These are phyloP conservation scores for Aspergillus terreus DNA, from an alignment of 2,329 filamentous ascomycete genomes.

Conservation along the genomic window DNA sequence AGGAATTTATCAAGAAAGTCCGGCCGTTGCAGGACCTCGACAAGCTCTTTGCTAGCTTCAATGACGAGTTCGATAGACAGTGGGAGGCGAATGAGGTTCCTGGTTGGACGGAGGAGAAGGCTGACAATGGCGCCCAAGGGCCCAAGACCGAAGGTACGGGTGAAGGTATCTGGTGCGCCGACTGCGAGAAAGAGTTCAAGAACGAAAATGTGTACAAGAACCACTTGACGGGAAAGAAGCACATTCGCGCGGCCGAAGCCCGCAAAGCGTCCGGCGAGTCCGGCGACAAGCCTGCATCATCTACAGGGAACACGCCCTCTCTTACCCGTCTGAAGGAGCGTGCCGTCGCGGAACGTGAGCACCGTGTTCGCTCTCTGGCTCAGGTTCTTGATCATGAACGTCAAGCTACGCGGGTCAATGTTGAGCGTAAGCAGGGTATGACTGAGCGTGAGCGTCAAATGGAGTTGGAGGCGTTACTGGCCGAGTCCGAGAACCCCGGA, in stretches of 20 bases:
- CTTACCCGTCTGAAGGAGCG: conserved; percentile 70
- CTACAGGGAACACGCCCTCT: conserved; percentile 16
- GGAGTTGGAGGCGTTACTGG: conserved; percentile 83
- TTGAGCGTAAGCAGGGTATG: conserved; percentile 96
- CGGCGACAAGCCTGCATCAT: conserved; percentile 25
- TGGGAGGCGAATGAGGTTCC: conserved; percentile 78
- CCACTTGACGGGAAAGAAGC: conserved; percentile 87
- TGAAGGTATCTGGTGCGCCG: conserved; percentile 80
- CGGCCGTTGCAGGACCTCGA: conserved; percentile 82
- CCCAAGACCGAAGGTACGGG: conserved; percentile 53
- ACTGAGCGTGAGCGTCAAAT: conserved; percentile 93
- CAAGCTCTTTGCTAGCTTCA: conserved; percentile 70
- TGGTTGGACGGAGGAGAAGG: conserved; percentile 67
- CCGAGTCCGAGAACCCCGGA: conserved; percentile 47
- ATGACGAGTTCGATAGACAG: conserved; percentile 75
- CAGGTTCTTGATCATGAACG: conserved; percentile 82
- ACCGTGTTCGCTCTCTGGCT: conserved; percentile 73
- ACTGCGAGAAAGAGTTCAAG: conserved; percentile 92
- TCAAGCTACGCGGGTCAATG: conserved; percentile 85
- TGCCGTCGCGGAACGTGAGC: conserved; percentile 84
- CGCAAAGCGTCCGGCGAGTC: conserved; percentile 47
- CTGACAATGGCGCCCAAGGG: conserved; percentile 36
- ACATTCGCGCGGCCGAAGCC: conserved; percentile 75
- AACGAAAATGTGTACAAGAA: conserved; percentile 92
- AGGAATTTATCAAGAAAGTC: conserved; percentile 80